These are phyloP conservation scores for Penicillium sp. DNA, from an alignment of 2,329 filamentous ascomycete species.

Conservation along the genomic window DNA sequence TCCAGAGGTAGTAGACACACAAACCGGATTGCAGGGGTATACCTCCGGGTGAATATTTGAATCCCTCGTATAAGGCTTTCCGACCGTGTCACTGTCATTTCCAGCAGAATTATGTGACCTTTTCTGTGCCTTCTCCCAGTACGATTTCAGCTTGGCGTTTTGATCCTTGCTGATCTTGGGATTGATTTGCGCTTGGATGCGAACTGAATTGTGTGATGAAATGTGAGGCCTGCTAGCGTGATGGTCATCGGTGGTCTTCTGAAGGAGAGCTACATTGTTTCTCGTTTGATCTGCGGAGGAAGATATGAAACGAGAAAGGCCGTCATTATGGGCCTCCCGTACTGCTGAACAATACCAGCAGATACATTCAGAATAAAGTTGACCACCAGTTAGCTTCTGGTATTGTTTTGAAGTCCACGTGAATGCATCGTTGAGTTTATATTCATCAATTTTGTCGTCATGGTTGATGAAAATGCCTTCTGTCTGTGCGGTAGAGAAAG, in stretches of 20 bases:
- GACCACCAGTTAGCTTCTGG: slow-evolving; percentile 62
- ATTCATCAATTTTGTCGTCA: slow-evolving; percentile 80
- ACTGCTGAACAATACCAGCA: slow-evolving; percentile 64
- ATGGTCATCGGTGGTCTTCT: not conserved
- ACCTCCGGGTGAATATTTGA: slow-evolving; percentile 4
- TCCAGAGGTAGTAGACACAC: not conserved
- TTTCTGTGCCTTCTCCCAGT: not conserved
- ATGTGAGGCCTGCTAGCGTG: not conserved
- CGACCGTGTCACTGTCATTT: too few relatives aligned
- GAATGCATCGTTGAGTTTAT: slow-evolving; percentile 65
- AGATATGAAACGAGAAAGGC: slow-evolving; percentile 4
- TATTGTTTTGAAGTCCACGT: slow-evolving; percentile 73
- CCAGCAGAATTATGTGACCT: not conserved
- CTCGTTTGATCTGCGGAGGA: not conserved
- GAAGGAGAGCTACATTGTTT: not conserved
- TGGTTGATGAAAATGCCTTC: slow-evolving; percentile 69
- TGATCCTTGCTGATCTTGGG: slow-evolving; percentile 2
- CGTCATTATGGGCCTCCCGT: not conserved
- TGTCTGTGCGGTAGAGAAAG: slow-evolving; percentile 55
- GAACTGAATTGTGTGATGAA: slow-evolving; percentile 7
- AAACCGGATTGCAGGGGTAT: slow-evolving; percentile 7
- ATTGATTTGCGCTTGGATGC: slow-evolving; percentile 1
- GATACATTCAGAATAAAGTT: slow-evolving; percentile 75
- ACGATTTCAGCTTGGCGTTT: not conserved
- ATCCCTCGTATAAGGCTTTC: slow-evolving; percentile 6